Base-by-base conservation (phyloP, 352 stramenopile genomes). In the Phytopythium helicoides region DNA sequence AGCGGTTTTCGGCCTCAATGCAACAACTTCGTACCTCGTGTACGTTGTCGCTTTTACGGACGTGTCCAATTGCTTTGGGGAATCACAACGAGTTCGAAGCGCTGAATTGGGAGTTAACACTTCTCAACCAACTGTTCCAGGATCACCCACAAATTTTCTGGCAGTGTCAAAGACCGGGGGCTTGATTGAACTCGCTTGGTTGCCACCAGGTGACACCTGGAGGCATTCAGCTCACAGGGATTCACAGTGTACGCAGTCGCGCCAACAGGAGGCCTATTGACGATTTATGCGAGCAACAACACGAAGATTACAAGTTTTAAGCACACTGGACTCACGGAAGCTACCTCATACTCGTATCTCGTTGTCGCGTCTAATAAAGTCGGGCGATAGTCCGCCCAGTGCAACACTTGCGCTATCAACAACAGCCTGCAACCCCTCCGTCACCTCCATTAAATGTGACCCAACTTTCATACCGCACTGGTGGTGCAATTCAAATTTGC, bases 401-500 rank as follows among this genome's bases (percentile, higher is more conserved):
- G 33, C 44, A 0, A 26, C 51, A 6, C 25, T 87, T 1, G 55
- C 47, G 7, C 59, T 62, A 19, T 73, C 64, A 18, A 88, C 80
- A 3, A 47, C 62, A 5, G 47, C 56, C 3, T 59, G 68, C n/a
- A n/a, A 84, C 74, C 3, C 53, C 67, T 8, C 77, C 80, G 1
- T 86, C 75, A 3, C 61, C 61, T 0, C 80, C 80, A 8, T 23
- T 71, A 26, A 75, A 81, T 46, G 46, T 87, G 16, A 56, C 34
- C 0, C 74, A 85, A 28, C 45, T 80, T 6, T 8, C 16, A 0
- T 81, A 76, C 23, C 62, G 61, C 5, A 85, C 75, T 23, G 80
- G 80, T 22, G 80, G 80, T 3, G 59, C 75, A 1, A 68, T 90
- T n/a, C 47, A 71, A 34, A 73, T 88, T 23, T 71, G 62, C 6